phyloP scores from a whole-genome alignment of 805 yeast species.

The Candida boleticola region DNA sequence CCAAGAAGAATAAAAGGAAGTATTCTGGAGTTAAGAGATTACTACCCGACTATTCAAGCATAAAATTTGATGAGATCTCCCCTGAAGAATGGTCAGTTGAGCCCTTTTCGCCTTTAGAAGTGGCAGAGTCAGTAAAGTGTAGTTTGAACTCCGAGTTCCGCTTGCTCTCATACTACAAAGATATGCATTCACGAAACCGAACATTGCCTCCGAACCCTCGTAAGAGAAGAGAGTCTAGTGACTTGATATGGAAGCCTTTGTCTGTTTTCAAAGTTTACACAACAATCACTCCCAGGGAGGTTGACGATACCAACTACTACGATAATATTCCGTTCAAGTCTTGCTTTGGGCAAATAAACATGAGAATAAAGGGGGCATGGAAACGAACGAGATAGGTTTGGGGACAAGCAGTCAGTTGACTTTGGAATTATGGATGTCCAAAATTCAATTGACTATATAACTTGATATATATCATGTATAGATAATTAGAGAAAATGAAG shows the following conservation, averaged over 20 bases:
- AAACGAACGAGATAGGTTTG: slow-evolving; percentile 17
- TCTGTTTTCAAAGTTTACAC: slow-evolving; percentile 33
- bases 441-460: no score
- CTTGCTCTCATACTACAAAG: not conserved
- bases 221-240: slow-evolving; percentile 13
- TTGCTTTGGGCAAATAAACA: slow-evolving; percentile 40
- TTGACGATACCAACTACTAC: slow-evolving; percentile 27
- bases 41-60: not conserved
- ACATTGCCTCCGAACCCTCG: slow-evolving; percentile 3
- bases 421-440: no score
- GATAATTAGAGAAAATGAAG: no score
- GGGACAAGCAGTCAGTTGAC: no score
- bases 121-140: not conserved
- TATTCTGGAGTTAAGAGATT: no score
- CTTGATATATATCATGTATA: no score
- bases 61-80: not conserved
- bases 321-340: slow-evolving; percentile 27
- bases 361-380: slow-evolving; percentile 42
- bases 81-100: not conserved
- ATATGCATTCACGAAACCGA: not conserved
- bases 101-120: not conserved
- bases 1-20: no score
- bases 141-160: slow-evolving; percentile 2
- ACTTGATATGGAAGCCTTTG: slow-evolving; percentile 29
- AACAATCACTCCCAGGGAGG: slow-evolving; percentile 23